Evolutionary conservation across 1,139 yeast species (phyloP).

Genomic region (Blastobotrys apis): DNA sequence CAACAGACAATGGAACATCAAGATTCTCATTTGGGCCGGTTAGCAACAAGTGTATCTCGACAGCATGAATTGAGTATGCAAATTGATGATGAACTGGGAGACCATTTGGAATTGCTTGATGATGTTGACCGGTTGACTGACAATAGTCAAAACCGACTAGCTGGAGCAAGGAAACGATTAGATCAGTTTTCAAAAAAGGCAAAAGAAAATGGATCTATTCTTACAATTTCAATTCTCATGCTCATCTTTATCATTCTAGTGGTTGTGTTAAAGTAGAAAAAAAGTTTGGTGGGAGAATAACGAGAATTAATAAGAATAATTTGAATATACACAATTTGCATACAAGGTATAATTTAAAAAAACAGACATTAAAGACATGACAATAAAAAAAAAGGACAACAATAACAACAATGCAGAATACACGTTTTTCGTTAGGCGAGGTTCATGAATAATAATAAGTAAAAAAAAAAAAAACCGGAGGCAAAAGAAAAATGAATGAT

Average conservation of each 20-base stretch:
- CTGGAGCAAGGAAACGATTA: conserved; percentile 53
- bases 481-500: too few relatives aligned
- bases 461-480: neutral
- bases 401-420: too few relatives aligned
- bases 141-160: conserved; percentile 47
- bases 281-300: neutral
- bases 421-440: too few relatives aligned
- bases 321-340: neutral
- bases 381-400: neutral
- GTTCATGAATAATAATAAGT: neutral
- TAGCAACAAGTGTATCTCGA: conserved; percentile 57
- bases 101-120: conserved; percentile 62
- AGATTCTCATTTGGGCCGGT: conserved; percentile 54
- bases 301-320: conserved; percentile 1
- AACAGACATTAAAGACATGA: neutral
- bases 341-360: too few relatives aligned
- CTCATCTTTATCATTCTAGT: conserved; percentile 55
- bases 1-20: conserved; percentile 60
- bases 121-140: conserved; percentile 71
- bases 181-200: conserved; percentile 52
- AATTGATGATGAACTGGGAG: conserved; percentile 63
- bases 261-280: conserved; percentile 49
- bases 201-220: conserved; percentile 66
- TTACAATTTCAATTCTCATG: conserved; percentile 61
- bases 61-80: conserved; percentile 63